A percentile compares a stretch with the other conserved stretches of the same genome.
These are phyloP conservation scores for Graphiopsis chlorocephala DNA, from an alignment of 2,329 filamentous ascomycete genomes.

Conservation along the genomic window DNA sequence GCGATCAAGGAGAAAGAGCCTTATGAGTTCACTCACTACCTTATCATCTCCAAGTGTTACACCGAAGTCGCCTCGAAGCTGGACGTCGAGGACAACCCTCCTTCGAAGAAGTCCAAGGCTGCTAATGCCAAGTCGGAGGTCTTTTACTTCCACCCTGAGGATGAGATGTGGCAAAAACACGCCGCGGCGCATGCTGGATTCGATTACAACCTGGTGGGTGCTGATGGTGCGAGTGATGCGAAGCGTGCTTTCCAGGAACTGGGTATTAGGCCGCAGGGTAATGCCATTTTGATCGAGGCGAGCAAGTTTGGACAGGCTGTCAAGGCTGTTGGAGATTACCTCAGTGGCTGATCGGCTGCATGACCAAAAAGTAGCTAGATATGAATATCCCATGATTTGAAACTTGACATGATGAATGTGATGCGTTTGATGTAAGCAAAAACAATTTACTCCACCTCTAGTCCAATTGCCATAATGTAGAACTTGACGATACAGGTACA, in stretches of 20 bases:
- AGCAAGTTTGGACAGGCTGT: slow-evolving; percentile 72
- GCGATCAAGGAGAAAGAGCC: slow-evolving; percentile 88
- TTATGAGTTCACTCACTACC: slow-evolving; percentile 89
- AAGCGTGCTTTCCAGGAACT: slow-evolving; percentile 93
- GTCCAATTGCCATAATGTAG: background rate
- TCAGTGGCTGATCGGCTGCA: slow-evolving; percentile 40
- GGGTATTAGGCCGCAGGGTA: slow-evolving; percentile 79
- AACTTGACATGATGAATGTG: background rate
- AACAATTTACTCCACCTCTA: background rate
- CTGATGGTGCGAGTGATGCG: slow-evolving; percentile 79
- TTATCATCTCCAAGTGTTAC: slow-evolving; percentile 91
- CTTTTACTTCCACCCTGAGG: slow-evolving; percentile 95
- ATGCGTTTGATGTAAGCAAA: background rate
- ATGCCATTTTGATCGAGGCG: slow-evolving; percentile 83
- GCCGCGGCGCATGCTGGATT: slow-evolving; percentile 68
- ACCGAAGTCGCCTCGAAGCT: slow-evolving; percentile 79
- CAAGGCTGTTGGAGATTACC: slow-evolving; percentile 71
- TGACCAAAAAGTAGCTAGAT: background rate
- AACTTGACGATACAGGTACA: slow-evolving; percentile 18
- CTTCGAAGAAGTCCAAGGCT: slow-evolving; percentile 59
- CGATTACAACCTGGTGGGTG: slow-evolving; percentile 73
- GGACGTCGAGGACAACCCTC: slow-evolving; percentile 61
- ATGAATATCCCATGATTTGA: background rate
- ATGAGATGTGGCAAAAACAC: slow-evolving; percentile 80
- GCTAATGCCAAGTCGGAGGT: slow-evolving; percentile 55